Percentiles rank a stretch among this genome's conserved stretches.
Conservation (phyloP, 371 early-diverging fungal genomes). For the Syncephalastrum racemosum region DNA sequence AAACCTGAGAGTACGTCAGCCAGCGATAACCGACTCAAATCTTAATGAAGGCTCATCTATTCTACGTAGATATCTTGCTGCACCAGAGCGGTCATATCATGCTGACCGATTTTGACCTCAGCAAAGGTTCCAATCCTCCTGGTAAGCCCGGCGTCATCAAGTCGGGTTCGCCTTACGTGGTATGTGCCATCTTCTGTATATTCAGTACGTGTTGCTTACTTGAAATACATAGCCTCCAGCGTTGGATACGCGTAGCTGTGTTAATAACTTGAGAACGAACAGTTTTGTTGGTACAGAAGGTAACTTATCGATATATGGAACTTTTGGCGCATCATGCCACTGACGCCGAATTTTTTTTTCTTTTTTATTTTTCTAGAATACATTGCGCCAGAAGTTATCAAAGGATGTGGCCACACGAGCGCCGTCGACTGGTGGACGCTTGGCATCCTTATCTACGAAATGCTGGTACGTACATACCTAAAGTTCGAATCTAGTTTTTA, state of each 20-base stretch:
- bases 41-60: background rate
- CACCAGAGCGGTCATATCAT: conserved; percentile 97
- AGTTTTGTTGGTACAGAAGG: conserved; percentile 97
- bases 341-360: background rate
- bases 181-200: conserved; percentile 4
- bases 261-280: conserved; percentile 84
- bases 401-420: conserved; percentile 91
- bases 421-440: conserved; percentile 99
- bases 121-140: conserved; percentile 82
- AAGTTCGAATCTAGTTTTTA: background rate
- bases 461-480: conserved; percentile 66
- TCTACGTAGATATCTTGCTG: conserved; percentile 76
- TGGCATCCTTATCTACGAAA: conserved; percentile 97
- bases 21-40: background rate
- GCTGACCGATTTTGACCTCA: conserved; percentile 96
- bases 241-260: conserved; percentile 88
- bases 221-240: conserved; percentile 43
- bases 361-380: conserved; percentile 63
- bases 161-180: conserved; percentile 25
- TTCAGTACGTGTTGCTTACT: too few relatives aligned
- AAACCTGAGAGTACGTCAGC: conserved; percentile 96
- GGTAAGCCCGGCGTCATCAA: conserved; percentile 80
- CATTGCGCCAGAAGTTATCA: conserved; percentile 96
- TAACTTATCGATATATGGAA: conserved; percentile 21
- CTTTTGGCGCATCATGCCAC: conserved; percentile 12